Percentiles rank a stretch among this genome's conserved stretches.
Evolutionary conservation across 75 land plant genomes (phyloP).

Genomic region (Pseudotsuga menziesii): DNA sequence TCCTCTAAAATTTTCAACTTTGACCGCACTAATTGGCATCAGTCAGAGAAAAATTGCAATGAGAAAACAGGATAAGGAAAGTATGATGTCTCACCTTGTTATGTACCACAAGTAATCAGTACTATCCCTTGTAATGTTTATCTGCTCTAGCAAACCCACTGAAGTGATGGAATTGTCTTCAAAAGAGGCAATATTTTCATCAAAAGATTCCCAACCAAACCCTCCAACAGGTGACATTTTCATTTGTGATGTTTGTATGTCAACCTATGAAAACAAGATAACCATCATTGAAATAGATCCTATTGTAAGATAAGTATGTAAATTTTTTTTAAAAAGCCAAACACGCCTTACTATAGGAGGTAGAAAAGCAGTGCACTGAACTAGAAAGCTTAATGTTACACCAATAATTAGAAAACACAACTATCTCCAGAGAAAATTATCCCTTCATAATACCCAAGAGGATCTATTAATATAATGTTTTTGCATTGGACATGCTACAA

Average conservation of each 20-base stretch:
- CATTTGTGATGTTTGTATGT: conserved; percentile 53
- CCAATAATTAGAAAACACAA: background rate
- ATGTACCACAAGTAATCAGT: conserved; percentile 89
- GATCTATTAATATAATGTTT: background rate
- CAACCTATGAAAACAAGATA: conserved; percentile 33
- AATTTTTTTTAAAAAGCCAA: no score
- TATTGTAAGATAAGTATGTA: background rate
- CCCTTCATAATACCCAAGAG: background rate
- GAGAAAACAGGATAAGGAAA: background rate
- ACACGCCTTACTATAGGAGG: background rate
- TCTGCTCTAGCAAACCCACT: conserved; percentile 68
- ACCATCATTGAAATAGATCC: background rate
- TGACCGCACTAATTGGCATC: background rate
- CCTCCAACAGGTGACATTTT: conserved; percentile 43
- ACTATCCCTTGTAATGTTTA: conserved; percentile 67
- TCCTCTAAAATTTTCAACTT: background rate
- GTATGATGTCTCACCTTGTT: conserved; percentile 56
- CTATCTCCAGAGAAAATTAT: background rate
- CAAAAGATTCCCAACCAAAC: conserved; percentile 55
- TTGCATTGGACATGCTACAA: background rate
- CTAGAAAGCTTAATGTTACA: background rate
- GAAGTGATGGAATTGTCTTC: conserved; percentile 38
- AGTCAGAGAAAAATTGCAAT: background rate
- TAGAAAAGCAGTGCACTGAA: background rate
- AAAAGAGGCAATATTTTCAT: conserved; percentile 49